Evolutionary conservation across 2,329 filamentous ascomycete genomes (phyloP).

Genomic region (Botrytis elliptica): DNA sequence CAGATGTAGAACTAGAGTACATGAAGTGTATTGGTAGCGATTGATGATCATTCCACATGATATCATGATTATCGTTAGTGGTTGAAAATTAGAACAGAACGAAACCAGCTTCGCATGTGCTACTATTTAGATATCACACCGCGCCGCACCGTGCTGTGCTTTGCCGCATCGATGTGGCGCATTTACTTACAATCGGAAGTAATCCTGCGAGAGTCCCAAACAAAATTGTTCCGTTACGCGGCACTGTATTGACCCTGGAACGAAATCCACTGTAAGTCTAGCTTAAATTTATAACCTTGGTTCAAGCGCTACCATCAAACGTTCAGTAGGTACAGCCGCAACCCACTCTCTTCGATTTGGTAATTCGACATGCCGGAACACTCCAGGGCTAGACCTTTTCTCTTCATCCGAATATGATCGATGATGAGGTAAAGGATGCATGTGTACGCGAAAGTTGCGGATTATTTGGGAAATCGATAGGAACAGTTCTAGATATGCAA

Average conservation of each 20-base stretch:
- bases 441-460: background rate
- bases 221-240: too few relatives aligned
- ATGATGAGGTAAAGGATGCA: background rate
- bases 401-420: background rate
- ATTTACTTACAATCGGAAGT: background rate
- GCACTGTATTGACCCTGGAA: too few relatives aligned
- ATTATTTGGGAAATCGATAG: background rate
- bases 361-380: background rate
- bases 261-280: background rate
- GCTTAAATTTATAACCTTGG: background rate
- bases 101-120: background rate
- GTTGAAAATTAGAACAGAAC: background rate
- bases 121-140: background rate
- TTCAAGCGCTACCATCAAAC: background rate
- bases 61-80: background rate
- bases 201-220: background rate
- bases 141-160: too few relatives aligned
- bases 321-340: background rate
- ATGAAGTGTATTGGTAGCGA: background rate
- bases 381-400: background rate
- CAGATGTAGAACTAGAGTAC: background rate
- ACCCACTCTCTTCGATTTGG: background rate
- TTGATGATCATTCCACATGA: background rate
- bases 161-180: too few relatives aligned
- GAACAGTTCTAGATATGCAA: background rate